Conservation (phyloP, 371 early-diverging fungal species). For the Capillidium rhysosporum region DNA sequence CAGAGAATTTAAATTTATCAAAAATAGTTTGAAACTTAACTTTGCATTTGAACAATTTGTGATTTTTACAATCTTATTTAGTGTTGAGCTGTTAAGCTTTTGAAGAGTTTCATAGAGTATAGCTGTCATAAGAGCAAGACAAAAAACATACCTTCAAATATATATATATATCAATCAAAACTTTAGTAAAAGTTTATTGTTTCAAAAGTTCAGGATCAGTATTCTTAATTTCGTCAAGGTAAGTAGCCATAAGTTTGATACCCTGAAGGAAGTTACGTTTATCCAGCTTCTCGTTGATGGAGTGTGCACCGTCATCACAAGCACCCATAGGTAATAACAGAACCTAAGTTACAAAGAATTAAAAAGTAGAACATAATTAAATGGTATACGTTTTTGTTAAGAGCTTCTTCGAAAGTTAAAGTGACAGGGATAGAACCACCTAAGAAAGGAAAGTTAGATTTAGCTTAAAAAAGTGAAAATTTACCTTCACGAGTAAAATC, state of each 20-base stretch:
- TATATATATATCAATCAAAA: too few relatives aligned
- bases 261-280: constrained; percentile 79
- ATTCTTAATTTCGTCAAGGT: constrained; percentile 53
- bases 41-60: too few relatives aligned
- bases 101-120: too few relatives aligned
- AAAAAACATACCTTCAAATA: too few relatives aligned
- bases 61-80: too few relatives aligned
- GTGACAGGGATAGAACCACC: constrained; percentile 95
- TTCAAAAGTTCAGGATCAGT: too few relatives aligned
- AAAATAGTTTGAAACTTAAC: too few relatives aligned
- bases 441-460: neutral
- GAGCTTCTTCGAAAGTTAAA: constrained; percentile 86
- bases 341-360: neutral
- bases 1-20: too few relatives aligned
- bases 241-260: constrained; percentile 79
- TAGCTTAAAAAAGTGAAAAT: neutral
- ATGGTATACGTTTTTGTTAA: constrained; percentile 68
- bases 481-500: constrained; percentile 84
- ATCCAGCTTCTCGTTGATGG: constrained; percentile 94
- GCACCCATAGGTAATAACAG: constrained; percentile 7
- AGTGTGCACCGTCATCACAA: constrained; percentile 67
- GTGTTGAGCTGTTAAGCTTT: too few relatives aligned
- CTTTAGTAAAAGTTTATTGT: too few relatives aligned
- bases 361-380: constrained; percentile 63
- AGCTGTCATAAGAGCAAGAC: too few relatives aligned